Conservation (phyloP, 192 early-diverging fungal species). For the Geranomyces michiganensis region DNA sequence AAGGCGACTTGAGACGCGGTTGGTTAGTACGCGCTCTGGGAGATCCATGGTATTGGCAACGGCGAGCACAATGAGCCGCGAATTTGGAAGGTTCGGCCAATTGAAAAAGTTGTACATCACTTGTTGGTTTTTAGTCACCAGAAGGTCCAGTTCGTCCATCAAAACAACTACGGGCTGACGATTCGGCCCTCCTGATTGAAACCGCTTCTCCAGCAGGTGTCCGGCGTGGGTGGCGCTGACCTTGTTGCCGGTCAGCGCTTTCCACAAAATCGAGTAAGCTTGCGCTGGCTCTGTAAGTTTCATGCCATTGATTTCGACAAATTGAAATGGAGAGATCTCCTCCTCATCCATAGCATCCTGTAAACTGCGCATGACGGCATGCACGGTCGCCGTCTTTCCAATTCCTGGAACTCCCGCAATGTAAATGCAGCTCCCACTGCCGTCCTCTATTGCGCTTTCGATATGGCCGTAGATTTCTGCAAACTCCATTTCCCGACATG, state of each 20-base stretch:
- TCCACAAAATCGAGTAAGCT: conserved; percentile 83
- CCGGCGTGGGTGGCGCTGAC: conserved; percentile 78
- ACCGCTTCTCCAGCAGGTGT: conserved; percentile 70
- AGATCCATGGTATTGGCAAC: conserved; percentile 99
- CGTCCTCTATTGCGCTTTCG: conserved; percentile 77
- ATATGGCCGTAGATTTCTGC: conserved; percentile 75
- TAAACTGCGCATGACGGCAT: conserved; percentile 77
- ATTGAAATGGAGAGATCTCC: conserved; percentile 65
- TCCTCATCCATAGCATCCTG: conserved; percentile 57
- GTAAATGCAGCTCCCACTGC: conserved; percentile 85
- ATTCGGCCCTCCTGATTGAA: conserved; percentile 57
- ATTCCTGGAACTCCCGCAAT: conserved; percentile 97
- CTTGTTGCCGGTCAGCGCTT: conserved; percentile 62
- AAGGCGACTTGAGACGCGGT: conserved; percentile 88
- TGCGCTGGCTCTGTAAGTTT: conserved; percentile 91
- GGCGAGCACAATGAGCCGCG: conserved; percentile 88
- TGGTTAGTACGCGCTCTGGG: conserved; percentile 86
- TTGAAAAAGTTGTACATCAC: conserved; percentile 99
- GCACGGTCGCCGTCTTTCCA: conserved; percentile 95
- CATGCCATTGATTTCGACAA: conserved; percentile 98
- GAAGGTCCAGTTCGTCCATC: conserved; percentile 95
- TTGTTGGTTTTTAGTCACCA: conserved; percentile 87
- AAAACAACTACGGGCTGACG: conserved; percentile 73
- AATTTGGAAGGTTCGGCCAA: conserved; percentile 86
- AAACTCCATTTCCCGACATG: conserved; percentile 95